Evolutionary conservation across 352 stramenopile genomes (phyloP), one percentile per base, ranked within the genome.

Genomic region (Phytopythium chamaehyphon): DNA sequence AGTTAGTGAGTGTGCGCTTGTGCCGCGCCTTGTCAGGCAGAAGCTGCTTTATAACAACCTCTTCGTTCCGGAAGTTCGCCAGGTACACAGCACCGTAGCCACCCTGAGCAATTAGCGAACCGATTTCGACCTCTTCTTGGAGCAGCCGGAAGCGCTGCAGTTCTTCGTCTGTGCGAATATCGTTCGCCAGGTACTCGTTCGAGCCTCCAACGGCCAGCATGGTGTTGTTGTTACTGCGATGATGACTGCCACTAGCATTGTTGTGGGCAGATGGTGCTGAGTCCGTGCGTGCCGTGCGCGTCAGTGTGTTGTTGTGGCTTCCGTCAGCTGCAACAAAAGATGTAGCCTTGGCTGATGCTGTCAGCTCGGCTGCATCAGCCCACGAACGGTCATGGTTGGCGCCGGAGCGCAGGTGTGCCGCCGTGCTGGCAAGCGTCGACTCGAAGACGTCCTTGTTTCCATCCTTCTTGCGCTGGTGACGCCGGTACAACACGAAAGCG

Each of bases 21-120:
- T 53, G 40, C 14, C 31, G 53, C 37, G 60, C 51, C 54, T 73
- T 76, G 33, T 64, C 60, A 1, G 66, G 53, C 43, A 72, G 28
- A 12, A 76, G 47, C 50, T 70, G 62, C 51, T 76, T 76, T 15
- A 76, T 60, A 12, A 71, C 63, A 8, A 73, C 66, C 28, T 55
- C 53, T 39, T 71, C 48, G 11, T 64, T 54, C n/a, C 60, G 60
- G 33, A 73, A 67, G 22, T 39, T 59, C 16, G 64, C 64, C 10
- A 58, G 51, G 40, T 64, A 73, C 24, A 73, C 60, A 3, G 61
- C 64, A 14, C 64, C 64, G 50, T 69, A 73, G 31, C 64, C 64
- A 38, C 64, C 64, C 50, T 69, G 68, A 9, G 64, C 64, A 11
- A 73, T 42, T n/a, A 73, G 40, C 8, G 42, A 19, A 6, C 63